Evolutionary conservation across 768 basidiomycete species (phyloP).

Genomic region (Exidia glandulosa): DNA sequence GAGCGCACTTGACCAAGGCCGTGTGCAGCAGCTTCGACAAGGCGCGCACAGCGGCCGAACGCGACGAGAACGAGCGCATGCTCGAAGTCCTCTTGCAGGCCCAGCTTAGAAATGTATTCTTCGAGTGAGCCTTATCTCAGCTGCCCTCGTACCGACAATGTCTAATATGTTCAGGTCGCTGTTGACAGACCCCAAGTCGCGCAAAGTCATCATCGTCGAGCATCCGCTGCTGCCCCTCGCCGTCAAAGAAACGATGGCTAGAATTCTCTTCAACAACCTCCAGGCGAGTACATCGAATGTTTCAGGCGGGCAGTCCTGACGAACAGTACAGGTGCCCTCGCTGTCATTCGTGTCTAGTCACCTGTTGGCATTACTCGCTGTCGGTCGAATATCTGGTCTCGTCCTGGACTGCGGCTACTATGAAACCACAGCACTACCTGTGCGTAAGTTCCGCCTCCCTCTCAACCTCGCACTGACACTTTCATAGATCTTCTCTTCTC

Average conservation of each 20-base stretch:
- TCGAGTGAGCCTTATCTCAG: constrained; percentile 47
- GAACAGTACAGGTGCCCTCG: constrained; percentile 62
- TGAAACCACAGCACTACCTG: constrained; percentile 81
- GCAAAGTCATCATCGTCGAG: constrained; percentile 89
- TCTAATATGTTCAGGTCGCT: constrained; percentile 49
- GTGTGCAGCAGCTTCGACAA: constrained; percentile 8
- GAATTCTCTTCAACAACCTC: constrained; percentile 79
- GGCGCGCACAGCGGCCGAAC: constrained; percentile 32
- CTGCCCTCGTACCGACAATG: neutral
- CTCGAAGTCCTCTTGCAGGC: constrained; percentile 60
- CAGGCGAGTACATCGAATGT: constrained; percentile 39
- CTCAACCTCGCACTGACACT: neutral
- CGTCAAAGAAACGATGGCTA: constrained; percentile 81
- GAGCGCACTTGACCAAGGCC: constrained; percentile 38
- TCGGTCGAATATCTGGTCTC: constrained; percentile 84
- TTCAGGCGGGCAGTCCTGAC: neutral
- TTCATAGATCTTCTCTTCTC: constrained; percentile 72
- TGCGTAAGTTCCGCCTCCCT: constrained; percentile 25
- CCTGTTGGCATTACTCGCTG: constrained; percentile 71
- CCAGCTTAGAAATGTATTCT: constrained; percentile 67
- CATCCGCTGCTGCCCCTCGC: constrained; percentile 76
- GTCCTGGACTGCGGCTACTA: constrained; percentile 90
- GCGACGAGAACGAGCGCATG: constrained; percentile 63
- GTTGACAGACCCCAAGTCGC: constrained; percentile 86
- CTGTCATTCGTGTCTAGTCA: constrained; percentile 89